These are phyloP conservation scores for Yamadazyma olivae DNA, from an alignment of 805 yeast species.

Conservation along the genomic window DNA sequence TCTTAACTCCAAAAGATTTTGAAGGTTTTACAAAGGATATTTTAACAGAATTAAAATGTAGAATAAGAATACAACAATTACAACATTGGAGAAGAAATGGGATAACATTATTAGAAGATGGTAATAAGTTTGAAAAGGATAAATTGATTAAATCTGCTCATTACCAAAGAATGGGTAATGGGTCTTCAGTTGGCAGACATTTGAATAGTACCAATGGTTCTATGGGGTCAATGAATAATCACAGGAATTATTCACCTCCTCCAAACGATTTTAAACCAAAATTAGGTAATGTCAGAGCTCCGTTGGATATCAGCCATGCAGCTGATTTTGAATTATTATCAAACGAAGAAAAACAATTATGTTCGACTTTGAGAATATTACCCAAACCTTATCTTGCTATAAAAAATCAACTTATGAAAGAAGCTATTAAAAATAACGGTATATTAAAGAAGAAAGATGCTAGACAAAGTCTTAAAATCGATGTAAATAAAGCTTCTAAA, in stretches of 20 bases:
- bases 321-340: slow-evolving; percentile 81
- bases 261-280: slow-evolving; percentile 43
- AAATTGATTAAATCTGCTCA: slow-evolving; percentile 65
- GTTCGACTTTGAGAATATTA: slow-evolving; percentile 75
- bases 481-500: slow-evolving; percentile 79
- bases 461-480: slow-evolving; percentile 80
- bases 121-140: slow-evolving; percentile 84
- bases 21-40: slow-evolving; percentile 70
- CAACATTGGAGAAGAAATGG: slow-evolving; percentile 95
- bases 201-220: slow-evolving; percentile 15
- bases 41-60: slow-evolving; percentile 70
- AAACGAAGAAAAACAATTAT: slow-evolving; percentile 82
- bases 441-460: slow-evolving; percentile 77
- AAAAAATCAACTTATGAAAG: slow-evolving; percentile 85
- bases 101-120: slow-evolving; percentile 77
- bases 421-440: slow-evolving; percentile 83
- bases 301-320: slow-evolving; percentile 70
- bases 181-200: slow-evolving; percentile 18
- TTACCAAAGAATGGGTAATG: slow-evolving; percentile 52
- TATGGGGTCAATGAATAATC: neutral
- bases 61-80: slow-evolving; percentile 80
- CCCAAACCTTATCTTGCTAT: slow-evolving; percentile 95
- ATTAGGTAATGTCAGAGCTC: slow-evolving; percentile 44
- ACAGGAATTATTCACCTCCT: slow-evolving; percentile 30
- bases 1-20: slow-evolving; percentile 80